Evolutionary conservation across 2,329 filamentous ascomycete genomes (phyloP).

Genomic region (Calonectria leucothoes): DNA sequence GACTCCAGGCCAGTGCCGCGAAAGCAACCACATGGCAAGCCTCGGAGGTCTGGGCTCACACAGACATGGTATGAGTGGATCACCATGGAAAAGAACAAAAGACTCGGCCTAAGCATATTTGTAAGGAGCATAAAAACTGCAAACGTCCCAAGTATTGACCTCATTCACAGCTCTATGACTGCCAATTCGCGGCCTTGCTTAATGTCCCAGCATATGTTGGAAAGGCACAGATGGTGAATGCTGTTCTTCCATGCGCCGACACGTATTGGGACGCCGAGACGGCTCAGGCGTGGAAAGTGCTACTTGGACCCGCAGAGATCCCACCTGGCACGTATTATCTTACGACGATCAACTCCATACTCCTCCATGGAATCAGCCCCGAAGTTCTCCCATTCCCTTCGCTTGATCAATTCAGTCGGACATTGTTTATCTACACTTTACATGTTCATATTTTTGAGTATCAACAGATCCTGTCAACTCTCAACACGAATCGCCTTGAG

Average conservation of each 20-base stretch:
- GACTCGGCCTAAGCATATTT: background rate
- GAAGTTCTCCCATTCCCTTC: background rate
- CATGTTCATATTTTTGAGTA: conserved; percentile 10
- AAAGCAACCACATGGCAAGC: background rate
- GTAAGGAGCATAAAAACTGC: background rate
- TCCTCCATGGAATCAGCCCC: background rate
- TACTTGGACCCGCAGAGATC: background rate
- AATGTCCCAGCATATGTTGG: background rate
- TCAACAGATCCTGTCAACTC: background rate
- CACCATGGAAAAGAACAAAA: background rate
- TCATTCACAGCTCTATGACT: background rate
- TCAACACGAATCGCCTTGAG: background rate
- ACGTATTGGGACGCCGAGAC: background rate
- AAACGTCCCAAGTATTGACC: background rate
- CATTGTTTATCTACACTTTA: background rate
- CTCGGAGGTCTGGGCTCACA: background rate
- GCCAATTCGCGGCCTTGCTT: background rate
- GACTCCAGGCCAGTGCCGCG: background rate
- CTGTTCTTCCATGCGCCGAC: background rate
- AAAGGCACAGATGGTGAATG: conserved; percentile 3
- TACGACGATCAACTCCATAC: background rate
- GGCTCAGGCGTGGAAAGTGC: background rate
- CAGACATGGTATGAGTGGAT: background rate
- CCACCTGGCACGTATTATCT: conserved; percentile 3
- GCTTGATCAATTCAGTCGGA: background rate